Base-by-base conservation (phyloP, 352 stramenopile species). In the Globisporangium heterothallicum region DNA sequence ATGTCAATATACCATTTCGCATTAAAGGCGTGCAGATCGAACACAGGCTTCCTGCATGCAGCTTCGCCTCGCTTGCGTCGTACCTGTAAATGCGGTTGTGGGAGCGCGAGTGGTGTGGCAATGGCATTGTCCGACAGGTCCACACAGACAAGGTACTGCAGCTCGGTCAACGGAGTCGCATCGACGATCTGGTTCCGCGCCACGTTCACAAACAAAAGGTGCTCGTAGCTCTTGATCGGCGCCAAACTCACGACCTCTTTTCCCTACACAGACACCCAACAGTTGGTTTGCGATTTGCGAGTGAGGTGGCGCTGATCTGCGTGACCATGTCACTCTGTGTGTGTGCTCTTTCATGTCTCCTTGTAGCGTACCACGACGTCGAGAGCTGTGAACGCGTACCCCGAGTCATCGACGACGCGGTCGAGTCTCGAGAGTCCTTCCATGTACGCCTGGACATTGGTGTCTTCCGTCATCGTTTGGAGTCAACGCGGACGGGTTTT, bases 391-490 rank as follows among this genome's bases (percentile, higher is more conserved):
- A 89, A 90, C 14, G 82, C 78, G 58, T 68, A 92, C 42, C 78
- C 82, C 18, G 79, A 85, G 67, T 90, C 70, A 47, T 90, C 82
- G 18, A 85, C 38, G 29, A 79, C 78, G 22, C 78, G 74, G 50
- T 92, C 78, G 42, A 92, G 71, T n/a, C 78, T 67, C 30, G 78
- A 86, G 19, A 92, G 71, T 0, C 78, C 78, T 36, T 88, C 64
- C 70, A 79, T 67, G 50, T 80, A 80, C n/a, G 61, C 52, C 53
- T 84, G 64, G 10, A 66, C 50, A 25, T 60, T 69, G 14, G 52
- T 50, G 27, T 72, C 68, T 26, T 78, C 66, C 1, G 54, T 55
- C 53, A 72, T n/a, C n/a, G n/a, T n/a, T n/a, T n/a, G n/a, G n/a
- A n/a, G n/a, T n/a, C n/a, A n/a, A n/a, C n/a, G n/a, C n/a, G n/a